Evolutionary conservation across 176 grass and related monocot genomes (phyloP), one percentile per base, ranked within the genome.

Genomic region (sorghum (Sorghum bicolor)): DNA sequence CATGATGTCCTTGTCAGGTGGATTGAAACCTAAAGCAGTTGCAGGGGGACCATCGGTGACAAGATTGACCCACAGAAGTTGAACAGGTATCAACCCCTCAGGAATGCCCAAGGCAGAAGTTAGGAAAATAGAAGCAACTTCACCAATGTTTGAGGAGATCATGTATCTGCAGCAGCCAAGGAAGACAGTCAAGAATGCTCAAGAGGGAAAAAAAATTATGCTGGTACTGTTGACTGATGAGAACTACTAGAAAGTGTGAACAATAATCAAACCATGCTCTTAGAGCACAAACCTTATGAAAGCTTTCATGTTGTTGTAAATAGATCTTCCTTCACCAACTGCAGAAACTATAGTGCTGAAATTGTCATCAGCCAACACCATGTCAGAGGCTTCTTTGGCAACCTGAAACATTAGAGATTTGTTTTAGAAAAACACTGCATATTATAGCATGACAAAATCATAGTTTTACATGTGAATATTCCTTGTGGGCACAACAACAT

Each of bases 271-370:
- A 75, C 43, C 32, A 87, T 32, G 64, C 15, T 55, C 29, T 64
- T 6, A 39, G 55, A 41, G 22, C 20, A 91, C 39, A 70, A 26
- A 99, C 96, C 93, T 96, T 61, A 99, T 96, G 64, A 99, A 99
- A 84, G 91, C 93, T 84, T 99, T 96, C 97, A 99, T 99, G 76
- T 99, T 99, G 78, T 99, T 89, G 81, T 99, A 99, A 81, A 99
- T 99, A 57, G 97, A 99, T 76, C 97, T 88, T 50, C 97, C 93
- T 90, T 99, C 93, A 50, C 97, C 97, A 79, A 99, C 97, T 26
- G 97, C 97, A 62, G 97, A 71, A 80, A 99, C 97, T 63, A 99
- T 99, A 15, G 97, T 91, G 74, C 89, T 99, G 45, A 99, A 99
- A 64, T 99, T 99, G 86, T 99, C 97, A 76, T 99, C 93, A 72